phyloP scores from a whole-genome alignment of 148 eudicot genomes.

The Camellia granthamiana region DNA sequence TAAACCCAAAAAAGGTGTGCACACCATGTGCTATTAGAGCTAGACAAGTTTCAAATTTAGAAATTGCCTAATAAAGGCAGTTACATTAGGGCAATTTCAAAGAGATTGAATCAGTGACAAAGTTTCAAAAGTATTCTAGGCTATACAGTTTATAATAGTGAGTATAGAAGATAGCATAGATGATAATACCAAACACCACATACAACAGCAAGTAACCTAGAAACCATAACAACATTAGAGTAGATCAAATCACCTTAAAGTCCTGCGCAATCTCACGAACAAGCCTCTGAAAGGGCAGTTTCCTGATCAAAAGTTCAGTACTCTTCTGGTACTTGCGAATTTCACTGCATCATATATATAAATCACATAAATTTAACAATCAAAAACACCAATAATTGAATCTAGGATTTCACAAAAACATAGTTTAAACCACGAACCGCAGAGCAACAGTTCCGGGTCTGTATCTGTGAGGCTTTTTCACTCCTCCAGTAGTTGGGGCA shows the following conservation, averaged over 20 bases:
- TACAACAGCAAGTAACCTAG: not conserved
- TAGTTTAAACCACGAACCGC: not conserved
- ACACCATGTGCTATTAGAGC: too few relatives aligned
- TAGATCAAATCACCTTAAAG: not conserved
- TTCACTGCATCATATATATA: not conserved
- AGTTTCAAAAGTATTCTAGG: too few relatives aligned
- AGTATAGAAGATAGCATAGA: too few relatives aligned
- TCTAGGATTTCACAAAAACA: not conserved
- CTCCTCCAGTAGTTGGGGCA: slow-evolving; percentile 11
- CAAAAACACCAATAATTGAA: not conserved
- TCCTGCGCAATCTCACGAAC: slow-evolving; percentile 11
- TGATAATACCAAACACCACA: not conserved
- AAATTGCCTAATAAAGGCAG: too few relatives aligned
- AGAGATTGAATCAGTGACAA: too few relatives aligned
- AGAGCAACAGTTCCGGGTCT: slow-evolving; percentile 8
- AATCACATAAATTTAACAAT: not conserved
- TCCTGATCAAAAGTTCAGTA: slow-evolving; percentile 5
- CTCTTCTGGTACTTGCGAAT: slow-evolving; percentile 7
- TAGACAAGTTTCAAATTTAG: too few relatives aligned
- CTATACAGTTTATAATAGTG: too few relatives aligned
- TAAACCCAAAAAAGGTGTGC: too few relatives aligned
- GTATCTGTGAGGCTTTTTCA: slow-evolving; percentile 11
- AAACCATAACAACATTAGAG: not conserved
- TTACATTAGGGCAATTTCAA: too few relatives aligned
- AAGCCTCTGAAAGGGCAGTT: slow-evolving; percentile 10